Evolutionary conservation across 495 filamentous ascomycete genomes (phyloP), one percentile per base, ranked within the genome.

Genomic region (Penicillium chermesinum): DNA sequence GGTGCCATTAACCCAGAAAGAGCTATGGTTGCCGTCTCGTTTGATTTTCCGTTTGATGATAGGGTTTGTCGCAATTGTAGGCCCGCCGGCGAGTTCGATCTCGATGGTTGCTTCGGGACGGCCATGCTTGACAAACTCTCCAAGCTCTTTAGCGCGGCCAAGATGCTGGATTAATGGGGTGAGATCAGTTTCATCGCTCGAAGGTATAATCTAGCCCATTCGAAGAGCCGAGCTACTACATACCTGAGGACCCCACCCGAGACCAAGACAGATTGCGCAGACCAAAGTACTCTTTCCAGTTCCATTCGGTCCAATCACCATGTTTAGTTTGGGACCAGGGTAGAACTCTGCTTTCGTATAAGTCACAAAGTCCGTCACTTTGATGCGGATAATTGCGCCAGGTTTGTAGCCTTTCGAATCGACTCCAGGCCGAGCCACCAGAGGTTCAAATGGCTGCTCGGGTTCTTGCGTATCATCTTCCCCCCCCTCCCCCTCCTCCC

Each of bases 301-400:
- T 37, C 93, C 93, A 61, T 99, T 99, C 7, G 93, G 93, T 0
- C 93, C 93, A 55, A 99, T 96, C 47, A 99, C 83, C 94, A 99
- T 97, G 62, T 99, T 99, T 57, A 99, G 63, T 55, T 86, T 93
- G 10, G 94, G 91, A 0, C 93, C 93, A 3, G 88, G 89, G 41
- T 80, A 80, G 65, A 96, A 95, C 53, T 93, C 88, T 41, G 88
- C 91, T 21, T 84, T 80, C 12, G 83, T 89, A 65, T 97, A 99
- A 0, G 94, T 99, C 20, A 99, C 89, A 59, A 99, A 99, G 58
- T 97, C 86, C n/a, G 69, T 73, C 22, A 97, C 74, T 48, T 83
- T 86, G 49, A 97, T 89, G 18, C 90, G 80, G 13, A 96, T 82
- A 56, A 98, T 95, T 16, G 91, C 85, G 19, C 93, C 93, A 10